Conservation (phyloP, 2,329 filamentous ascomycete genomes). For the Phialophora verrucosa region DNA sequence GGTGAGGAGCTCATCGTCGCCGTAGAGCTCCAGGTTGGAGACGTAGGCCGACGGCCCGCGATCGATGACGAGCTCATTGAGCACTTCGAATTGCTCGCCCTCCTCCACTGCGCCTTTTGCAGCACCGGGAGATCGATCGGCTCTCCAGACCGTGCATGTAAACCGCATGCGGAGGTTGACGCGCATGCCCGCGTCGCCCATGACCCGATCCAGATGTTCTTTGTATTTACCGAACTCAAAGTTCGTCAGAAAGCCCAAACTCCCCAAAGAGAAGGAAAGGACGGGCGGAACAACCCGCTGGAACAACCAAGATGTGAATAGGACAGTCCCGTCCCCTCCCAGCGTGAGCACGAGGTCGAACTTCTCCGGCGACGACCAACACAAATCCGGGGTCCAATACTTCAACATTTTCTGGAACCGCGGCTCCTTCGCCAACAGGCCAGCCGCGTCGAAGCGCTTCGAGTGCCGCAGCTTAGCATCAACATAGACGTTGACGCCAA, state of each 20-base stretch:
- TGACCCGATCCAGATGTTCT: conserved; percentile 81
- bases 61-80: conserved; percentile 98
- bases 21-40: conserved; percentile 94
- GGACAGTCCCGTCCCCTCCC: conserved; percentile 93
- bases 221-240: conserved; percentile 94
- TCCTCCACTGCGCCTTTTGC: conserved; percentile 73
- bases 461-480: conserved; percentile 90
- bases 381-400: conserved; percentile 96
- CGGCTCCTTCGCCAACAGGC: conserved; percentile 73
- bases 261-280: conserved; percentile 87
- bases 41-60: conserved; percentile 96
- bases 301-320: conserved; percentile 96
- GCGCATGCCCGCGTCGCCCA: conserved; percentile 95
- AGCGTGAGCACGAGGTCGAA: conserved; percentile 95
- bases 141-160: conserved; percentile 93
- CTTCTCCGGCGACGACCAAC: conserved; percentile 89
- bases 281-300: conserved; percentile 94
- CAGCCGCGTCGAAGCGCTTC: conserved; percentile 80
- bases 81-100: conserved; percentile 94
- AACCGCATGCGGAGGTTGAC: conserved; percentile 99
- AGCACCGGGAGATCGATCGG: conserved; percentile 56
- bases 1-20: conserved; percentile 91
- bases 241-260: conserved; percentile 92
- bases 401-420: conserved; percentile 82
- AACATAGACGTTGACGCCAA: conserved; percentile 98